These are phyloP conservation scores for Suillus plorans DNA, from an alignment of 768 basidiomycete genomes.

Conservation along the genomic window DNA sequence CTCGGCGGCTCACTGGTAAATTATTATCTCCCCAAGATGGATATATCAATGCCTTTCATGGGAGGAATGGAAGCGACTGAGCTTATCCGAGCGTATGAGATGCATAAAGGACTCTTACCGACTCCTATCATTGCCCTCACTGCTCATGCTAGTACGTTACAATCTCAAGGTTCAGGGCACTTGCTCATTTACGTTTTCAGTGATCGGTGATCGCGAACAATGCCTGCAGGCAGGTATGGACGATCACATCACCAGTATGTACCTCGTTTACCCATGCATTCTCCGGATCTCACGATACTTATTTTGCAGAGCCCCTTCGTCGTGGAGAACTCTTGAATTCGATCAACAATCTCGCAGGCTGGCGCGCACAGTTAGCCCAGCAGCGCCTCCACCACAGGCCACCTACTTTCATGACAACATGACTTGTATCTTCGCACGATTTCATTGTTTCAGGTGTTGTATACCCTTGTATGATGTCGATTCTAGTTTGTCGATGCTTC, in stretches of 20 bases:
- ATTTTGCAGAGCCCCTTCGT: constrained; percentile 64
- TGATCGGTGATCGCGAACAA: constrained; percentile 85
- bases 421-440: not conserved
- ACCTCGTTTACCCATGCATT: not conserved
- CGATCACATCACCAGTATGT: constrained; percentile 79
- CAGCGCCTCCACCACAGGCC: constrained; percentile 31
- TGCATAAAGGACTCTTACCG: constrained; percentile 62
- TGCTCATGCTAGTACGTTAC: constrained; percentile 87
- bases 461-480: not conserved
- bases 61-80: constrained; percentile 98
- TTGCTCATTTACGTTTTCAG: constrained; percentile 37
- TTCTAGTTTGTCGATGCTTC: not conserved
- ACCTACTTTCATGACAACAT: constrained; percentile 29
- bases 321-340: constrained; percentile 78
- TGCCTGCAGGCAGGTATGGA: constrained; percentile 81
- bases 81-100: constrained; percentile 83
- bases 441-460: not conserved
- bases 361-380: constrained; percentile 42
- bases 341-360: constrained; percentile 76
- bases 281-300: constrained; percentile 6
- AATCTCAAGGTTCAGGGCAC: not conserved
- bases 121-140: constrained; percentile 96
- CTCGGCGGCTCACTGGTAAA: not conserved
- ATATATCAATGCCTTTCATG: constrained; percentile 98
- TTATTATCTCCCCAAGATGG: constrained; percentile 62